Evolutionary conservation across 805 yeast species (phyloP).

Genomic region (Sugiyamaella smithiae): DNA sequence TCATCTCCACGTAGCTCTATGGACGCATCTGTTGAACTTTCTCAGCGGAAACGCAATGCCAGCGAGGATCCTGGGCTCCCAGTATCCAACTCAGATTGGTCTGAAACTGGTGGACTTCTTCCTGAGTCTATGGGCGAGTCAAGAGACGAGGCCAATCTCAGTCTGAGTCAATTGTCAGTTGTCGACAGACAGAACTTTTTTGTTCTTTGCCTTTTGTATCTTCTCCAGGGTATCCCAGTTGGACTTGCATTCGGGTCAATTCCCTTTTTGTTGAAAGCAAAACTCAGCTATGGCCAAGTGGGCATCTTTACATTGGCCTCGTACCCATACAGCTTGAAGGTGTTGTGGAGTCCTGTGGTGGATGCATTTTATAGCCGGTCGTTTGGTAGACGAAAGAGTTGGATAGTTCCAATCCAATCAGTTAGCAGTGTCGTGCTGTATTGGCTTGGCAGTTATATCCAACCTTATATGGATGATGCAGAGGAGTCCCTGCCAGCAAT

Average conservation of each 20-base stretch:
- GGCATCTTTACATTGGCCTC: constrained; percentile 90
- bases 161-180: constrained; percentile 31
- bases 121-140: constrained; percentile 2
- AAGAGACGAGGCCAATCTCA: constrained; percentile 11
- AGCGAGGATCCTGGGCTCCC: constrained; percentile 20
- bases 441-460: constrained; percentile 59
- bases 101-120: constrained; percentile 9
- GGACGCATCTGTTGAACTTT: constrained; percentile 18
- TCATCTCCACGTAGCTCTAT: constrained; percentile 6
- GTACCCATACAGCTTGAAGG: constrained; percentile 89
- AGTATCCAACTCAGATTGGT: constrained; percentile 20
- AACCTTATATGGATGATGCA: constrained; percentile 46
- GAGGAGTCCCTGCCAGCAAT: constrained; percentile 48
- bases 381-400: constrained; percentile 80
- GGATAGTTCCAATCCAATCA: constrained; percentile 92
- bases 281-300: constrained; percentile 80
- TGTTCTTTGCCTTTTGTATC: constrained; percentile 68
- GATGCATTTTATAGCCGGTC: constrained; percentile 71
- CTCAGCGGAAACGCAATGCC: constrained; percentile 18
- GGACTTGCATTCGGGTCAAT: constrained; percentile 94
- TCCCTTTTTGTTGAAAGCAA: constrained; percentile 83
- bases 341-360: constrained; percentile 94
- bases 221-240: constrained; percentile 94
- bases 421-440: constrained; percentile 70
- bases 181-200: constrained; percentile 72